Conservation (phyloP, 1,284 basidiomycete genomes). For the Heterobasidion annosum region DNA sequence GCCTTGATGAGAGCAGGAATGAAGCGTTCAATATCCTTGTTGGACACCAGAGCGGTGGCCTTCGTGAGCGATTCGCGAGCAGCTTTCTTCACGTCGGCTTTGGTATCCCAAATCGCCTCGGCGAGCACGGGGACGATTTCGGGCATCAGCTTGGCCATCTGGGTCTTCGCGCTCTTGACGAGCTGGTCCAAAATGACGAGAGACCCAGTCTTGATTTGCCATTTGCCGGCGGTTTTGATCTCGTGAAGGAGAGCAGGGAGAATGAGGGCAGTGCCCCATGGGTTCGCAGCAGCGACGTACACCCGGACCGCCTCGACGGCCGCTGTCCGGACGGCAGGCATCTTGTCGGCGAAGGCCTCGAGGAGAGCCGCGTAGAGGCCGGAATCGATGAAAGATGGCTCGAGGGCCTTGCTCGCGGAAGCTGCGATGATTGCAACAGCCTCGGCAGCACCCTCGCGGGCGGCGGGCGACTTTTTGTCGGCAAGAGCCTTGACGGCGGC, state of each 20-base stretch:
- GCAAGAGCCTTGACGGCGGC: conserved; percentile 80
- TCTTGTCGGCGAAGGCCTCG: conserved; percentile 92
- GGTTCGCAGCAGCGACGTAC: conserved; percentile 80
- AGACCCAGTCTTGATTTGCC: conserved; percentile 96
- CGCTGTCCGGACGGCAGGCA: conserved; percentile 76
- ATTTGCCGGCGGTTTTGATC: conserved; percentile 96
- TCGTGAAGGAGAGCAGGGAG: conserved; percentile 90
- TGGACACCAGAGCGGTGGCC: conserved; percentile 89
- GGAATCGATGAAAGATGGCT: conserved; percentile 82
- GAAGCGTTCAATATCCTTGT: conserved; percentile 99
- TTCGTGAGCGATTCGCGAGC: conserved; percentile 93
- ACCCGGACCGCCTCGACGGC: conserved; percentile 81
- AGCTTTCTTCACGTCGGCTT: conserved; percentile 99
- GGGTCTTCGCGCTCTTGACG: conserved; percentile 75
- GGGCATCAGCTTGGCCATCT: conserved; percentile 89
- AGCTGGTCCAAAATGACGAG: conserved; percentile 87
- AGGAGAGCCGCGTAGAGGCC: conserved; percentile 82
- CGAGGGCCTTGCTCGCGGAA: conserved; percentile 77
- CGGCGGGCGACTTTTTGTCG: conserved; percentile 86
- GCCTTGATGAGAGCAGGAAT: conserved; percentile 97
- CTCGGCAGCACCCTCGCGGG: conserved; percentile 78
- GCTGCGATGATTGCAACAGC: conserved; percentile 69
- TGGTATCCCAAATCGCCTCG: conserved; percentile 99
- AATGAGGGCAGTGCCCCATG: conserved; percentile 82
- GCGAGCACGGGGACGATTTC: conserved; percentile 94